Base-by-base conservation (phyloP, 108 stramenopile genomes). In the Discostella stelligeroides region DNA sequence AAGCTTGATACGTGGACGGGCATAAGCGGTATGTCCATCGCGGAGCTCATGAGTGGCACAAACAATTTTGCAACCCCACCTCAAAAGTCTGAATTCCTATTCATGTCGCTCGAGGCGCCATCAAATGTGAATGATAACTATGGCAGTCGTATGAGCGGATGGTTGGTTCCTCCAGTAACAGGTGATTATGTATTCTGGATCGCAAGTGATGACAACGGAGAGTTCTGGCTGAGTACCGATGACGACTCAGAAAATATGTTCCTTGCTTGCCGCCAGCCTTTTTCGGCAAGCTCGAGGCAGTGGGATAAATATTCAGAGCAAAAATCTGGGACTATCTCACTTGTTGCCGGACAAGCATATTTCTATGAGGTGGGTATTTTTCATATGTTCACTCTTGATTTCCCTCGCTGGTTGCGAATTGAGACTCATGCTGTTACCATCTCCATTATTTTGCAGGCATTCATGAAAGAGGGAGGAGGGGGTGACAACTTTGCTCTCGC, bases 171-270 rank as follows among this genome's bases (percentile, higher is more conserved):
- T n/a, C 60, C 60, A 6, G 60, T 41, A 42, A 61, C 60, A 18
- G 24, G 60, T 23, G 7, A 28, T 21, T 61, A 34, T 13, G 10
- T 14, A 2, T 61, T 61, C 11, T 61, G n/a, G 10, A 61, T 61
- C n/a, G 60, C 60, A 14, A 4, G 48, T 8, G 64, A 65, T 65
- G 64, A 65, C 40, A 10, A 30, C 5, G 29, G 60, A 29, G 47
- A 48, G 27, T 17, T 65, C 4, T 42, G 14, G 7, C 20, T 65
- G 27, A 20, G 47, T 12, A n/a, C 48, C 4, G 39, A 61, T 15
- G 41, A 2, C 8, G 24, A 42, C 60, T 37, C 60, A 2, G 41
- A 4, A 11, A 45, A 10, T 10, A 45, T 9, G n/a, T 1, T 1
- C 9, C 43, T 45, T 10, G 12, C 12, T 34, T 34, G 34, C 34